These are phyloP conservation scores for Puccinia horiana DNA, from an alignment of 1,284 basidiomycete genomes.

Conservation along the genomic window DNA sequence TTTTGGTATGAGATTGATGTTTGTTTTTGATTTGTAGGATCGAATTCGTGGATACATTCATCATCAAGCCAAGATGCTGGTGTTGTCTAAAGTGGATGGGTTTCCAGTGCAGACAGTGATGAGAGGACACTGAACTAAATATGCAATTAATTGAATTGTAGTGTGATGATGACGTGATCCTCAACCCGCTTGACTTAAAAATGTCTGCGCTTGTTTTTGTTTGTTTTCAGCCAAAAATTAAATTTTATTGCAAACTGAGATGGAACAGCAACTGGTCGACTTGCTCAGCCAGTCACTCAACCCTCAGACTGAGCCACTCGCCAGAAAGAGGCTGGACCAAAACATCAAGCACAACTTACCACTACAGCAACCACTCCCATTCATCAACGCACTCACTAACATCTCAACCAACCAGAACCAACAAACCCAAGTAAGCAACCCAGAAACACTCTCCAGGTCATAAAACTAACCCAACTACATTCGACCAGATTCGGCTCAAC, in stretches of 20 bases:
- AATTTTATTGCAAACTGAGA: neutral
- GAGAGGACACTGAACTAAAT: slow-evolving; percentile 17
- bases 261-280: neutral
- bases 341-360: neutral
- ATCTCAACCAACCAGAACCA: neutral
- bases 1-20: neutral
- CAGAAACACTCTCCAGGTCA: neutral
- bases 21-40: slow-evolving; percentile 23
- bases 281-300: slow-evolving; percentile 4
- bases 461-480: no score
- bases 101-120: slow-evolving; percentile 31
- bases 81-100: slow-evolving; percentile 40
- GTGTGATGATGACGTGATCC: no score
- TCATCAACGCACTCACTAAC: neutral
- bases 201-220: no score
- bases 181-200: no score
- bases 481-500: slow-evolving; percentile 1
- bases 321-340: neutral
- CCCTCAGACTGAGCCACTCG: neutral
- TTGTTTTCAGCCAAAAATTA: no score
- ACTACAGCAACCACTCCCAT: neutral
- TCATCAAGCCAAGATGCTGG: slow-evolving; percentile 41
- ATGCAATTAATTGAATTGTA: no score
- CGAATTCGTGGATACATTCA: slow-evolving; percentile 48
- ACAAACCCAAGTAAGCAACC: neutral